A percentile compares a stretch with the other conserved stretches of the same genome.
These are phyloP conservation scores for Sugiyamaella americana DNA, from an alignment of 805 yeast genomes.

Conservation along the genomic window DNA sequence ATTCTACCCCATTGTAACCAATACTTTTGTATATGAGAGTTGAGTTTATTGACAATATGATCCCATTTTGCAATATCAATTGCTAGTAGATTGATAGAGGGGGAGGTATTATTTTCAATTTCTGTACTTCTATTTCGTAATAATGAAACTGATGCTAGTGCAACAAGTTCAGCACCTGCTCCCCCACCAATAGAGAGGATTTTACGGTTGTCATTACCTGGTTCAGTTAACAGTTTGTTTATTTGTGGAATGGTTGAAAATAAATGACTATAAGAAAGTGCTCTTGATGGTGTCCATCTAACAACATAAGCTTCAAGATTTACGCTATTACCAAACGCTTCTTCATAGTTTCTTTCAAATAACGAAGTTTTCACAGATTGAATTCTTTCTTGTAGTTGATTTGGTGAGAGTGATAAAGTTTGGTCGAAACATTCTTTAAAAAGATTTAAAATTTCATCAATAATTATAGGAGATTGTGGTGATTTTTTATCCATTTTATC, in stretches of 20 bases:
- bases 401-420: conserved; percentile 17
- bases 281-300: conserved; percentile 82
- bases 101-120: conserved; percentile 16
- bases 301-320: conserved; percentile 72
- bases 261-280: conserved; percentile 65
- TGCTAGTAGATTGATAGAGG: conserved; percentile 43
- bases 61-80: conserved; percentile 81
- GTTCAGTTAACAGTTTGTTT: background rate
- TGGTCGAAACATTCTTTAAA: conserved; percentile 23
- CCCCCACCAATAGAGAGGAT: conserved; percentile 81
- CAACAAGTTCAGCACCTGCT: conserved; percentile 76
- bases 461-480: conserved; percentile 1
- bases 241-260: conserved; percentile 30
- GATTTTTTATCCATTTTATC: background rate
- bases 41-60: conserved; percentile 42
- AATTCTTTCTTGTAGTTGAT: conserved; percentile 38
- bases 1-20: conserved; percentile 38
- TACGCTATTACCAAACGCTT: conserved; percentile 59
- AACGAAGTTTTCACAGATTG: conserved; percentile 67
- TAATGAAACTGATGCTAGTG: conserved; percentile 52
- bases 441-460: conserved; percentile 25
- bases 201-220: background rate
- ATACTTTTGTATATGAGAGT: conserved; percentile 38
- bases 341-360: conserved; percentile 60
- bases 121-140: conserved; percentile 7